phyloP scores from a whole-genome alignment of 495 filamentous ascomycete genomes.

The Aspergillus sclerotiicarbonarius region DNA sequence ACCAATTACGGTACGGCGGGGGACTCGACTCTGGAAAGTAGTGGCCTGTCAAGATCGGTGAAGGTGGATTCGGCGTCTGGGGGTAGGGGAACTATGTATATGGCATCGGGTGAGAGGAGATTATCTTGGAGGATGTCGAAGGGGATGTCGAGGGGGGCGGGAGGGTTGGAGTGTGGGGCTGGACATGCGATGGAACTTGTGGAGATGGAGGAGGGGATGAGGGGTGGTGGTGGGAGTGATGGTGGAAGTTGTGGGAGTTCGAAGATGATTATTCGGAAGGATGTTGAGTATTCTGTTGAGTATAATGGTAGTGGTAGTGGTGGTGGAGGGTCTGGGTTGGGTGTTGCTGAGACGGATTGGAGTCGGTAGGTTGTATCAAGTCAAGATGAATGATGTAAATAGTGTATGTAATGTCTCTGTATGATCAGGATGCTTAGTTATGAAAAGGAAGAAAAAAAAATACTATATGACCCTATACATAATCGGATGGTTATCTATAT shows the following conservation, averaged over 20 bases:
- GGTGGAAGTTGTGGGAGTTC: constrained; percentile 22
- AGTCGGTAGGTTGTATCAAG: constrained; percentile 1
- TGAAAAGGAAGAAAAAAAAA: background rate
- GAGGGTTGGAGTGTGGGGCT: background rate
- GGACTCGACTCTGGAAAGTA: constrained; percentile 33
- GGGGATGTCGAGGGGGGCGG: background rate
- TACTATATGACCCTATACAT: background rate
- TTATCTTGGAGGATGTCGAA: background rate
- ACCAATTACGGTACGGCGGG: constrained; percentile 46
- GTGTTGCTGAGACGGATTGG: constrained; percentile 10
- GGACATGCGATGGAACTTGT: constrained; percentile 15
- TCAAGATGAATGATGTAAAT: background rate
- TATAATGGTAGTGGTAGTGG: constrained; percentile 14
- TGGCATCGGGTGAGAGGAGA: background rate
- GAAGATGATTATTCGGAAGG: constrained; percentile 49
- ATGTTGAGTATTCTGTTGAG: constrained; percentile 36
- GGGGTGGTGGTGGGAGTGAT: constrained; percentile 23
- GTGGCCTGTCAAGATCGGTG: constrained; percentile 18
- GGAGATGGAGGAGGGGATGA: constrained; percentile 9
- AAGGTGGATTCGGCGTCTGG: constrained; percentile 21
- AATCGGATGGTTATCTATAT: background rate
- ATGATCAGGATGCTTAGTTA: background rate
- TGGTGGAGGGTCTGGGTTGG: background rate
- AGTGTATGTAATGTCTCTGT: background rate
- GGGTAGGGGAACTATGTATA: constrained; percentile 7